phyloP scores from a whole-genome alignment of 495 filamentous ascomycete genomes.

The Ramalina intermedia region DNA sequence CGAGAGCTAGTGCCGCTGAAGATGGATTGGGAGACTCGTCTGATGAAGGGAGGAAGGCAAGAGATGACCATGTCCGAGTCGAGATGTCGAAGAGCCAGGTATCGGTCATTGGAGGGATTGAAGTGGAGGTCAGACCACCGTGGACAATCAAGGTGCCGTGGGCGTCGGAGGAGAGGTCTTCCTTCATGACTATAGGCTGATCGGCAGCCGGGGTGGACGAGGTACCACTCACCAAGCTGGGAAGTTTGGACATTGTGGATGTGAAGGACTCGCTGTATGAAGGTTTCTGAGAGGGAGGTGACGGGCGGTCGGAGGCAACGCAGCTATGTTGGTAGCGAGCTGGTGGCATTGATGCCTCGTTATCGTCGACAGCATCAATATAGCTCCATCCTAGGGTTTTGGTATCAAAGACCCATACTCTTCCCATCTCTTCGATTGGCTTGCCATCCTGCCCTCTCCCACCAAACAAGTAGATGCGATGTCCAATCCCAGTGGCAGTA shows the following conservation, averaged over 20 bases:
- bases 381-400: slow-evolving; percentile 22
- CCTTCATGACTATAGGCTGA: no score
- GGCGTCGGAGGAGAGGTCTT: slow-evolving; percentile 1
- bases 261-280: slow-evolving; percentile 11
- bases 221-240: slow-evolving; percentile 13
- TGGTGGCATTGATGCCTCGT: not conserved
- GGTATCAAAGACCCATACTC: slow-evolving; percentile 34
- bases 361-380: slow-evolving; percentile 5
- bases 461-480: slow-evolving; percentile 30
- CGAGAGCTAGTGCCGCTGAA: slow-evolving; percentile 22
- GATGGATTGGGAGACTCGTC: slow-evolving; percentile 7
- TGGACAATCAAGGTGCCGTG: slow-evolving; percentile 29
- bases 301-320: slow-evolving; percentile 8
- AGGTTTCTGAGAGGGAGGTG: slow-evolving; percentile 2
- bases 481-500: slow-evolving; percentile 25
- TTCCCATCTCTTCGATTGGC: slow-evolving; percentile 26
- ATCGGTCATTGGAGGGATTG: slow-evolving; percentile 17
- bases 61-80: slow-evolving; percentile 27
- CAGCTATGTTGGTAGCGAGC: slow-evolving; percentile 9
- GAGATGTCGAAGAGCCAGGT: slow-evolving; percentile 33
- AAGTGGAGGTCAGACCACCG: slow-evolving; percentile 22
- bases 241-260: slow-evolving; percentile 13
- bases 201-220: slow-evolving; percentile 2
- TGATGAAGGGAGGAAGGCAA: slow-evolving; percentile 24
- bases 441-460: slow-evolving; percentile 23